Conservation (phyloP, 2,329 filamentous ascomycete genomes). For the Talaromyces albobiverticillius region DNA sequence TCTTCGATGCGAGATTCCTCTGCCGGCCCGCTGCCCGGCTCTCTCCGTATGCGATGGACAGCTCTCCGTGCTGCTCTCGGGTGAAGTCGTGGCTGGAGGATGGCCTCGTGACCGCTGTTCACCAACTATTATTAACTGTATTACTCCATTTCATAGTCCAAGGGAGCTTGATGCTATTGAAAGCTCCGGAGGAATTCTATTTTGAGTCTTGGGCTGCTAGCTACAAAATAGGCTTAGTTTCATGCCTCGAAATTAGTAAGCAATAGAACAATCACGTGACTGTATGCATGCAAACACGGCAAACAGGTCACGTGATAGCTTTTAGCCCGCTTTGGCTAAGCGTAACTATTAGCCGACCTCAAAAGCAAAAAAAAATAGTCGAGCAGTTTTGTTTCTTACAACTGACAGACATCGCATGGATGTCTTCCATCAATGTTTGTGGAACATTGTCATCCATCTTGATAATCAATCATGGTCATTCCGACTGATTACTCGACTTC, state of each 20-base stretch:
- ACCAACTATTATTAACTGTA: too few relatives aligned
- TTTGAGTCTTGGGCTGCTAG: too few relatives aligned
- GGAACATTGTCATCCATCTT: neutral
- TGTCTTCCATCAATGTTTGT: slow-evolving; percentile 6
- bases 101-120: too few relatives aligned
- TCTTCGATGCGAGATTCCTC: slow-evolving; percentile 15
- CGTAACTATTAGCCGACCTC: slow-evolving; percentile 10
- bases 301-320: slow-evolving; percentile 6
- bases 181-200: too few relatives aligned
- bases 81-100: neutral
- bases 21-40: slow-evolving; percentile 19
- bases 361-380: slow-evolving; percentile 13
- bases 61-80: too few relatives aligned
- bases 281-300: slow-evolving; percentile 9
- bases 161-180: too few relatives aligned
- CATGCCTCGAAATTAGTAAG: neutral
- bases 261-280: neutral
- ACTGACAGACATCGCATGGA: neutral
- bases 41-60: slow-evolving; percentile 19
- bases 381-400: neutral
- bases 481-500: neutral
- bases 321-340: slow-evolving; percentile 4
- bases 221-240: neutral
- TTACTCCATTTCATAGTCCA: too few relatives aligned
- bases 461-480: neutral